Base-by-base conservation (phyloP, 2,329 filamentous ascomycete species). In the Dothistroma septosporum region DNA sequence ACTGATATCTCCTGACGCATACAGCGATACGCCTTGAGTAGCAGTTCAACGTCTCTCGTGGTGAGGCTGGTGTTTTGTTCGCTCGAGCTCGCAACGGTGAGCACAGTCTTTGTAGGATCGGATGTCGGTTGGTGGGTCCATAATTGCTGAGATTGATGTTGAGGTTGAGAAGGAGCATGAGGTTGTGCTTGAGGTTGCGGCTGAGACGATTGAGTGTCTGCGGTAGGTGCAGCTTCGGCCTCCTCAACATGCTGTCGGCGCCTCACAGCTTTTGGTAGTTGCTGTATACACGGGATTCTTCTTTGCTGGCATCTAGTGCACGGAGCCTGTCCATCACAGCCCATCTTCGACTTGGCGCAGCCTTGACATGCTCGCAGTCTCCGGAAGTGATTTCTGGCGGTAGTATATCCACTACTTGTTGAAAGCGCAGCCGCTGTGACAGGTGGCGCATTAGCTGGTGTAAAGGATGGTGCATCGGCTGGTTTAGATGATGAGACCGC, bases 1-100 rank as follows among this genome's bases (percentile, higher is more conserved):
- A 78, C 59, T 35, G 53, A 54, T 55, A 62, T 22, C 35, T 65
- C 59, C 12, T 41, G 41, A 52, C 66, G 67, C 55, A 62, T 58
- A 50, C 58, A 59, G 16, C 48, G 55, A 22, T 62, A 58, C 7
- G 64, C 66, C 8, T 57, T 58, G 19, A 58, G 53, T 4, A 69
- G 53, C 12, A 64, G 19, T 32, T 69, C 61, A 52, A 64, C 46
- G 31, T 68, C 66, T 33, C 61, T 60, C 21, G 52, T 9, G 35
- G 61, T 62, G 41, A 68, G 60, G 4, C 10, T 50, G 49, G 47
- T 50, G 47, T 24, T 6, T 11, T 50, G 21, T 6, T 50, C 47
- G 47, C 47, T 31, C 10, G 47, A 50, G 47, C 28, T 50, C 19
- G 28, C 47, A 28, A 28, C 47, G 9, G 22, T 50, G 19, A 24